A percentile compares a stretch with the other conserved stretches of the same genome.
Evolutionary conservation across 1,139 yeast species (phyloP).

Genomic region (Hansenula lynferdii): DNA sequence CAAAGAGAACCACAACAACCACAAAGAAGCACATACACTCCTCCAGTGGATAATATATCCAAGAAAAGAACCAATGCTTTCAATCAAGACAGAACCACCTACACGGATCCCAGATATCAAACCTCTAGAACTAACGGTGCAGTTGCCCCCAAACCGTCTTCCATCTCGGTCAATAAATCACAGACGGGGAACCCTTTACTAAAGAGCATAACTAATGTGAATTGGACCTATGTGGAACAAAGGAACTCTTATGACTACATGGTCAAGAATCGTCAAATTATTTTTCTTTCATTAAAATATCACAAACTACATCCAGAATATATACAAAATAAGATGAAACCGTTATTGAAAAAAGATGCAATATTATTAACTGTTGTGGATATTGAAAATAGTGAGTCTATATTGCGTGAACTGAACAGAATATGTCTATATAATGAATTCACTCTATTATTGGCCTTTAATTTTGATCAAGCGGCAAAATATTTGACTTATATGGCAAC

Average conservation of each 20-base stretch:
- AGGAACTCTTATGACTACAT: slow-evolving; percentile 59
- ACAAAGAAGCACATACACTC: too few species aligned
- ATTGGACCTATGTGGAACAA: slow-evolving; percentile 41
- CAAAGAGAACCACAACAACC: background rate
- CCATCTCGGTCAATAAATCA: slow-evolving; percentile 43
- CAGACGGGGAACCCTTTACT: slow-evolving; percentile 62
- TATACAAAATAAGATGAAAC: slow-evolving; percentile 63
- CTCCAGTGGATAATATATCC: background rate
- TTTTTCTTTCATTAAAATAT: slow-evolving; percentile 75
- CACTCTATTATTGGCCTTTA: slow-evolving; percentile 74
- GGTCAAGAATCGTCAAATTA: slow-evolving; percentile 60
- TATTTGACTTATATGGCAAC: slow-evolving; percentile 41
- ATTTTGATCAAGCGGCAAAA: slow-evolving; percentile 80
- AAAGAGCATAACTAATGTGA: slow-evolving; percentile 40
- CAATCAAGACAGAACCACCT: background rate
- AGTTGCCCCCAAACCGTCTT: slow-evolving; percentile 8
- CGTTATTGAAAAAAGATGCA: slow-evolving; percentile 47
- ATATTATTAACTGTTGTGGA: slow-evolving; percentile 74
- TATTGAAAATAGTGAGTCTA: slow-evolving; percentile 67
- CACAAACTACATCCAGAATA: slow-evolving; percentile 89
- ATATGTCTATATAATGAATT: slow-evolving; percentile 67
- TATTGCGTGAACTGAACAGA: slow-evolving; percentile 64
- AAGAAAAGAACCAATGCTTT: slow-evolving; percentile 2
- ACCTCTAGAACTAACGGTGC: background rate
- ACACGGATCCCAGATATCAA: background rate